Evolutionary conservation across 2,329 filamentous ascomycete genomes (phyloP).

Genomic region (Alternaria gansuensis): DNA sequence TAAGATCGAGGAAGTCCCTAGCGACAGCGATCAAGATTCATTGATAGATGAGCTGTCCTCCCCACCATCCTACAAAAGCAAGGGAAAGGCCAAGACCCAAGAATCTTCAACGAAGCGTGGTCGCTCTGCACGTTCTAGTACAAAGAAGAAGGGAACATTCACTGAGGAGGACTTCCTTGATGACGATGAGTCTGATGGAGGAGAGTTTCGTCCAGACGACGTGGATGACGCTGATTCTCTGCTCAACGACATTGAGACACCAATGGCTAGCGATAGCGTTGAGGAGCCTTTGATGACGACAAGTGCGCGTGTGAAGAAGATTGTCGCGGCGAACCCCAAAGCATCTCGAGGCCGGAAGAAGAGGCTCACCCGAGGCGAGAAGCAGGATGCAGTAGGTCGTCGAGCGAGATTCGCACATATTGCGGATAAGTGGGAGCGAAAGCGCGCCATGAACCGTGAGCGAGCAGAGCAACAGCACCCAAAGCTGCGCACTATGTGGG

Average conservation of each 20-base stretch:
- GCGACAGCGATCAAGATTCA: constrained; percentile 21
- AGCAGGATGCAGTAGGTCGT: constrained; percentile 31
- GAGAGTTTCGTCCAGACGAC: constrained; percentile 42
- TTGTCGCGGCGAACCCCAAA: constrained; percentile 20
- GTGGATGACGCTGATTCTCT: constrained; percentile 36
- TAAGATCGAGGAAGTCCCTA: constrained; percentile 16
- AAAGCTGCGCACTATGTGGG: constrained; percentile 84
- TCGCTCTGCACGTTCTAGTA: constrained; percentile 34
- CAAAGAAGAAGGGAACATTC: constrained; percentile 28
- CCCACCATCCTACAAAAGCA: constrained; percentile 32
- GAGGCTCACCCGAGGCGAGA: constrained; percentile 38
- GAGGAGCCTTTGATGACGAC: constrained; percentile 38
- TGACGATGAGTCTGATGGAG: constrained; percentile 38
- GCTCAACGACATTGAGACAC: constrained; percentile 29
- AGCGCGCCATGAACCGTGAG: constrained; percentile 64
- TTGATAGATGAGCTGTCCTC: constrained; percentile 12
- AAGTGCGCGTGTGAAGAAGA: constrained; percentile 31
- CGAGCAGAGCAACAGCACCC: constrained; percentile 81
- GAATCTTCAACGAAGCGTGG: constrained; percentile 23
- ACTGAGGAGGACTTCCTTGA: constrained; percentile 30
- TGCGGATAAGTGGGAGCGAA: constrained; percentile 53
- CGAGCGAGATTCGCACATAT: constrained; percentile 46
- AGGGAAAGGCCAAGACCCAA: constrained; percentile 37
- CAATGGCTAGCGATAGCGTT: constrained; percentile 39
- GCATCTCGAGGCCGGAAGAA: constrained; percentile 34